Percentiles rank a stretch among this genome's conserved stretches.
Evolutionary conservation across 352 stramenopile species (phyloP).

Genomic region (Pythium inflatum): DNA sequence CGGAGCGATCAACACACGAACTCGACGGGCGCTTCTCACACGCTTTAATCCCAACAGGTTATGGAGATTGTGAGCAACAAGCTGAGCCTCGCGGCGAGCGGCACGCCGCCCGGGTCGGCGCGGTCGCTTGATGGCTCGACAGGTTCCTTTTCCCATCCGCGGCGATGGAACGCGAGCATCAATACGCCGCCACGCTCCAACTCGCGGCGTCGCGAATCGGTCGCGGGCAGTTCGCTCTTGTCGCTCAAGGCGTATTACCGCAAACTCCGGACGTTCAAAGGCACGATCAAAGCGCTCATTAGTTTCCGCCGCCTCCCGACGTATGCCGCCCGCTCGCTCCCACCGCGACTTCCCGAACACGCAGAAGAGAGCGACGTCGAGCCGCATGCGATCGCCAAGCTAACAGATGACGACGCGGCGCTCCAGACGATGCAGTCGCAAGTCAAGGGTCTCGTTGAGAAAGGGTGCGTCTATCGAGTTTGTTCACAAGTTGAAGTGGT

Average conservation of each 20-base stretch:
- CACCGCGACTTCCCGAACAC: neutral
- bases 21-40: too few relatives aligned
- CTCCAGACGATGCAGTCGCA: slow-evolving; percentile 50
- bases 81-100: slow-evolving; percentile 1
- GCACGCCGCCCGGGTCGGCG: neutral
- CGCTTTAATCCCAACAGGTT: neutral
- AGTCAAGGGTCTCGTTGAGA: slow-evolving; percentile 64
- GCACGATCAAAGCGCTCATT: slow-evolving; percentile 68
- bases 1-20: neutral
- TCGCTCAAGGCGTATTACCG: slow-evolving; percentile 73
- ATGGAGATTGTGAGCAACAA: slow-evolving; percentile 44
- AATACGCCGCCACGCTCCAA: slow-evolving; percentile 14
- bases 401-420: slow-evolving; percentile 44
- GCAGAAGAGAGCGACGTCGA: neutral
- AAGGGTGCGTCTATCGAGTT: slow-evolving; percentile 40
- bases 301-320: slow-evolving; percentile 45
- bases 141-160: slow-evolving; percentile 9
- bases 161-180: slow-evolving; percentile 38
- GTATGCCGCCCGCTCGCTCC: slow-evolving; percentile 3
- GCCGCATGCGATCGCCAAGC: slow-evolving; percentile 42
- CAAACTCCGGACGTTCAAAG: slow-evolving; percentile 73
- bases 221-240: slow-evolving; percentile 45
- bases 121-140: slow-evolving; percentile 29
- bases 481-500: neutral
- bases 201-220: slow-evolving; percentile 25